Conservation (phyloP, 1,284 basidiomycete genomes). For the Exsudoporus floridanus region DNA sequence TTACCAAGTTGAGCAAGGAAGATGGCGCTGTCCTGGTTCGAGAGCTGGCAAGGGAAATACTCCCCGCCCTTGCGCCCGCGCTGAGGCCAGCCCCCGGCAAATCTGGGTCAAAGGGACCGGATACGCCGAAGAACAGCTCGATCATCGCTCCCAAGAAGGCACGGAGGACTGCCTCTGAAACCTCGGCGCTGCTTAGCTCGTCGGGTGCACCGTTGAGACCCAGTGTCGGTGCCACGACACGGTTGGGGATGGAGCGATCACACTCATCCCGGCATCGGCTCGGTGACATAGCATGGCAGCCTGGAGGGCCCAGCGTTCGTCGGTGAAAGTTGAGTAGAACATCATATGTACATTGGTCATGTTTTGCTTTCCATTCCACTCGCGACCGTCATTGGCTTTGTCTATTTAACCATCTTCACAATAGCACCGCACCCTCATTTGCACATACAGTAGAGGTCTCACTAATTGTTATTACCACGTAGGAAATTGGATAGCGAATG, state of each 20-base stretch:
- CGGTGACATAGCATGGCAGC: slow-evolving; percentile 53
- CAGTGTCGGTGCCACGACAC: slow-evolving; percentile 11
- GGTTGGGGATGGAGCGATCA: slow-evolving; percentile 28
- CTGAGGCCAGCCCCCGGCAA: slow-evolving; percentile 50
- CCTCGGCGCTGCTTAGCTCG: slow-evolving; percentile 41
- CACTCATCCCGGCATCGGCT: slow-evolving; percentile 44
- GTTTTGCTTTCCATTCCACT: slow-evolving; percentile 18
- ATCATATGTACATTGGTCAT: slow-evolving; percentile 4
- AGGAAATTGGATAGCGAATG: slow-evolving; percentile 2
- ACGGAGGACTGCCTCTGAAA: slow-evolving; percentile 68
- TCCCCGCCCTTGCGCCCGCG: slow-evolving; percentile 68
- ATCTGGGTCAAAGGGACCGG: slow-evolving; percentile 35
- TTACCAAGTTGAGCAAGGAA: slow-evolving; percentile 74
- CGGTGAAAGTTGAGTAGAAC: slow-evolving; percentile 16
- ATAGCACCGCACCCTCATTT: slow-evolving; percentile 24
- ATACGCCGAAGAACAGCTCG: slow-evolving; percentile 41
- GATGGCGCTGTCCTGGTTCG: slow-evolving; percentile 90
- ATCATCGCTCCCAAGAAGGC: slow-evolving; percentile 65
- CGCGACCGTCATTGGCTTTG: slow-evolving; percentile 10
- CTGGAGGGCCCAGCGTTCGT: slow-evolving; percentile 15
- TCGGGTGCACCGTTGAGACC: slow-evolving; percentile 20
- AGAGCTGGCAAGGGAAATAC: slow-evolving; percentile 81
- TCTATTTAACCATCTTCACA: slow-evolving; percentile 19
- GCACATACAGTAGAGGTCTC: slow-evolving; percentile 24
- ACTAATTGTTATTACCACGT: slow-evolving; percentile 26